Base-by-base conservation (phyloP, 2,329 filamentous ascomycete genomes). In the Coniochaeta sp. region DNA sequence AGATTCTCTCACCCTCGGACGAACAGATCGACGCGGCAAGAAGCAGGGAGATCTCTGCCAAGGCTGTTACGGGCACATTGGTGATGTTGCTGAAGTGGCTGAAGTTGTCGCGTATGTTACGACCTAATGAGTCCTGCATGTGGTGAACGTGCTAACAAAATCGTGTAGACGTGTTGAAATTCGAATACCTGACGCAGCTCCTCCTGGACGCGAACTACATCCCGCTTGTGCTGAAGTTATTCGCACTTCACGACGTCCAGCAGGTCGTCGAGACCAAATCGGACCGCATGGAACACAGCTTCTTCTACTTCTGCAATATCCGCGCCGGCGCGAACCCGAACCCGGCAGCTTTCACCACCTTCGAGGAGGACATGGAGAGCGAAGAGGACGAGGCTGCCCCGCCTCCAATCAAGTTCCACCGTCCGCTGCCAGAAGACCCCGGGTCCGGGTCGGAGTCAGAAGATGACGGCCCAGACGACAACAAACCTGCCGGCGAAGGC, bases 71-170 rank as follows among this genome's bases (percentile, higher is more conserved):
- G n/a, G 93, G 90, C 1, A 89, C 92, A 60, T 76, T 99, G 31
- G 77, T 99, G 31, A 78, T 96, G n/a, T 75, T 98, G 52, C 72
- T 98, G 62, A 99, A 98, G 74, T 99, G 95, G 95, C 89, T 98
- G 68, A 96, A 96, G 72, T 79, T 96, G 59, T 97, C 92, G 61
- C 95, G 91, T 96, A 79, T 79, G 90, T 79, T 36, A 31, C 17
- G n/a, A 31, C 14, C 2, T 47, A 24, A 14, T 36, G 24, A 33
- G 19, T 47, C 52, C 24, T 31, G n/a, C 24, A 8, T 14, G 24
- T 6, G 47, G 6, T 52, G 47, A 52, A 14, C n/a, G 11, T 31
- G 26, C 47, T 52, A 31, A 52, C 47, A 28, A 24, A 28, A 22
- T 6, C 6, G 47, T 52, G 24, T 56, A 96, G 91, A 99, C 71